Evolutionary conservation across 179 eudicot genomes (phyloP), one percentile per base, ranked within the genome.

Genomic region (Nepenthes alata): DNA sequence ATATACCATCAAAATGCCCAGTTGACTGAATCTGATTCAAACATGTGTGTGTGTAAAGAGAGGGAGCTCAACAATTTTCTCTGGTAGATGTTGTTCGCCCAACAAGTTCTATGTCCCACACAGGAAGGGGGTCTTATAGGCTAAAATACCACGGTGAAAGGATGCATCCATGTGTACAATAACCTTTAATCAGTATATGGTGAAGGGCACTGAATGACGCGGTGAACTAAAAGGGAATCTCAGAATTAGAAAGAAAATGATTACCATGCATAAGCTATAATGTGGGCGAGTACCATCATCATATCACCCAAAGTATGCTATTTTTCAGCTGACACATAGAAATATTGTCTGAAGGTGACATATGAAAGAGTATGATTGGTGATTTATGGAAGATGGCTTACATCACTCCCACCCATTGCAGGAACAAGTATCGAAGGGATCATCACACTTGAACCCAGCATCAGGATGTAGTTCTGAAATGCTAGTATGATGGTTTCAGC

Each of bases 361-460:
- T 37, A 6, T 57, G 5, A 57, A 57, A 9, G 25, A 38, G 41
- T 5, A 25, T 36, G 48, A 58, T 10, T 58, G 34, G 36, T 58
- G 8, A 7, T 58, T 58, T 47, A 58, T 5, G 49, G 11, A 51
- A 59, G 58, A 41, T 58, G 60, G 44, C 96, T 89, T 87, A 93
- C 98, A 76, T 93, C 82, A 45, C 71, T 71, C 70, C 98, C 98
- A 55, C 98, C 98, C 98, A 93, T 93, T 53, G 80, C 79, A 7
- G 88, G 96, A 62, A 93, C 98, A 15, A 93, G 79, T 51, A 82
- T 11, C 8, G 98, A 63, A 37, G 98, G 97, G 72, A 93, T 83
- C 98, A 93, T 89, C 35, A 89, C 98, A 71, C 90, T 93, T 57
- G 97, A 83, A 59, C 98, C 97, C 64, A 93, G 77, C 82, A 93